phyloP scores from a whole-genome alignment of 805 yeast species.

The Monosporozyma servazzii region DNA sequence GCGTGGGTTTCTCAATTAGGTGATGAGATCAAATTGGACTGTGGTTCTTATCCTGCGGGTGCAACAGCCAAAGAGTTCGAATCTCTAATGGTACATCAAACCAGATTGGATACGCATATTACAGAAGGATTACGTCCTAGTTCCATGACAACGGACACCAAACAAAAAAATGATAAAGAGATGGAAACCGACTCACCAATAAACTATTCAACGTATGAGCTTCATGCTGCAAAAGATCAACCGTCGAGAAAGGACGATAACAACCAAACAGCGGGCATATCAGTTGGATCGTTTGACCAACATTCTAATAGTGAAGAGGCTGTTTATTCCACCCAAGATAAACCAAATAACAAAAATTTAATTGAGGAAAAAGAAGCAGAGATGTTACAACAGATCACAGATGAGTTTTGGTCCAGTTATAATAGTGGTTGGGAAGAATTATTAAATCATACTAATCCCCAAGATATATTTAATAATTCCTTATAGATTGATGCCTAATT shows the following conservation, averaged over 20 bases:
- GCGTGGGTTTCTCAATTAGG: conserved; percentile 8
- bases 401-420: conserved; percentile 17
- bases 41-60: not conserved
- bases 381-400: conserved; percentile 11
- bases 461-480: not conserved
- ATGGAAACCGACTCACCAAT: not conserved
- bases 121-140: not conserved
- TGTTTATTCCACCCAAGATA: not conserved
- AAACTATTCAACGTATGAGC: not conserved
- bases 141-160: not conserved
- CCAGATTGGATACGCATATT: not conserved
- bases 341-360: not conserved
- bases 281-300: not conserved
- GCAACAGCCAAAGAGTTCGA: not conserved
- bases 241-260: not conserved
- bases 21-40: not conserved
- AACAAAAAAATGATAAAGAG: not conserved
- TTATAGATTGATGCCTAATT: not conserved
- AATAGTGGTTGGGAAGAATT: conserved; percentile 14
- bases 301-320: not conserved
- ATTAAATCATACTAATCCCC: conserved; percentile 2
- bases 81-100: not conserved
- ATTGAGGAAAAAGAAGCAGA: conserved; percentile 5
- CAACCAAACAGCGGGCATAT: not conserved
- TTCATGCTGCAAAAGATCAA: not conserved